Conservation (phyloP, 495 filamentous ascomycete species). For the Cercophora scortea region DNA sequence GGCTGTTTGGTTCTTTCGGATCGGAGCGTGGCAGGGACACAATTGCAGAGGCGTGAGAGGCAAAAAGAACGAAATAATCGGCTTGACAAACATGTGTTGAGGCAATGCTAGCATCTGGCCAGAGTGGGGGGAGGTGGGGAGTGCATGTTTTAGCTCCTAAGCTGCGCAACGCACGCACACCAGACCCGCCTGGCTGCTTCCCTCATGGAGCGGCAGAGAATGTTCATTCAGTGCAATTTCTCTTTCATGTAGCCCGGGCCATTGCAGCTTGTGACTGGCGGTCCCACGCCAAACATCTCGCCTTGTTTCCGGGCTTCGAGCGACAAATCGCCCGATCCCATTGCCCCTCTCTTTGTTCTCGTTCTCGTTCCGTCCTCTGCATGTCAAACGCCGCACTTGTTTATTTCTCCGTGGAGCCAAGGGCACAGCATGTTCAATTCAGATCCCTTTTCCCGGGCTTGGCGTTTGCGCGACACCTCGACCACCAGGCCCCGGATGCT, state of each 20-base stretch:
- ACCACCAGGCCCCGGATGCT: too few species aligned
- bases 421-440: too few species aligned
- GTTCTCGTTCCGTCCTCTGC: neutral
- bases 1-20: neutral
- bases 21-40: neutral
- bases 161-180: neutral
- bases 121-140: slow-evolving; percentile 15
- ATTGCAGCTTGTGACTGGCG: neutral
- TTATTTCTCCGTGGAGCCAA: too few species aligned
- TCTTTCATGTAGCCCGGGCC: neutral
- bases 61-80: neutral
- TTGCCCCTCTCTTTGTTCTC: neutral
- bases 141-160: neutral
- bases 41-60: neutral
- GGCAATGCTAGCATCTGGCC: neutral
- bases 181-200: neutral
- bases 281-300: slow-evolving; percentile 3
- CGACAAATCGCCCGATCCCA: neutral
- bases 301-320: slow-evolving; percentile 1
- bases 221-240: neutral
- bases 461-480: too few species aligned
- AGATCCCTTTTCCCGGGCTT: too few species aligned
- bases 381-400: neutral
- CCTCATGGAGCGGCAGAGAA: too few species aligned
- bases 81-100: neutral